A percentile compares a stretch with the other conserved stretches of the same genome.
Evolutionary conservation across 2,329 filamentous ascomycete species (phyloP).

Genomic region (Aspergillus persii): DNA sequence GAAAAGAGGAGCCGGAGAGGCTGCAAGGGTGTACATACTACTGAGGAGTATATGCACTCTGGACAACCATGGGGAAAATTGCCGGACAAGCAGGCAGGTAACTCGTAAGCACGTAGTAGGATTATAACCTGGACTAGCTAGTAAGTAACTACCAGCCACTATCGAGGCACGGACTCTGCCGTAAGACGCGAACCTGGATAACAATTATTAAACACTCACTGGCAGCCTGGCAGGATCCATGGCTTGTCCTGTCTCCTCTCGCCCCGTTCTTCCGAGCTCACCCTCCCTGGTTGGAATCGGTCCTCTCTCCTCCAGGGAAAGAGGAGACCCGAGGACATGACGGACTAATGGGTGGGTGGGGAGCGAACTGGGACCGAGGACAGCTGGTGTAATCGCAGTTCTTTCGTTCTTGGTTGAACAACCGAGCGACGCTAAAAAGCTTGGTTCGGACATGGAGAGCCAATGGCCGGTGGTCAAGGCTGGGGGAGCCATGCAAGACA

Average conservation of each 20-base stretch:
- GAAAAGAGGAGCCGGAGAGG: background rate
- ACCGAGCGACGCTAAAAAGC: slow-evolving; percentile 16
- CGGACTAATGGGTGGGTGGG: background rate
- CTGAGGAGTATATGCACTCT: too few species aligned
- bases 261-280: background rate
- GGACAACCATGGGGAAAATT: too few species aligned
- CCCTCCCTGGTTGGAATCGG: background rate
- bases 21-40: slow-evolving; percentile 6
- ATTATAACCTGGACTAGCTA: background rate
- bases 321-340: background rate
- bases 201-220: too few species aligned
- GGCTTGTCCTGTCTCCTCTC: background rate
- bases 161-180: background rate
- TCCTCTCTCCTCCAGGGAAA: background rate
- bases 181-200: background rate
- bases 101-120: background rate
- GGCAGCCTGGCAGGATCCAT: background rate
- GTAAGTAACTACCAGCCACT: too few species aligned
- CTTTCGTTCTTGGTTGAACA: background rate
- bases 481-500: slow-evolving; percentile 12
- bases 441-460: slow-evolving; percentile 11
- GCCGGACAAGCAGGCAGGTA: background rate
- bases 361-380: background rate
- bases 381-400: background rate
- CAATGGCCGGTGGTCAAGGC: slow-evolving; percentile 7